phyloP scores from a whole-genome alignment of 495 filamentous ascomycete species.

The Penicillium riverlandense region DNA sequence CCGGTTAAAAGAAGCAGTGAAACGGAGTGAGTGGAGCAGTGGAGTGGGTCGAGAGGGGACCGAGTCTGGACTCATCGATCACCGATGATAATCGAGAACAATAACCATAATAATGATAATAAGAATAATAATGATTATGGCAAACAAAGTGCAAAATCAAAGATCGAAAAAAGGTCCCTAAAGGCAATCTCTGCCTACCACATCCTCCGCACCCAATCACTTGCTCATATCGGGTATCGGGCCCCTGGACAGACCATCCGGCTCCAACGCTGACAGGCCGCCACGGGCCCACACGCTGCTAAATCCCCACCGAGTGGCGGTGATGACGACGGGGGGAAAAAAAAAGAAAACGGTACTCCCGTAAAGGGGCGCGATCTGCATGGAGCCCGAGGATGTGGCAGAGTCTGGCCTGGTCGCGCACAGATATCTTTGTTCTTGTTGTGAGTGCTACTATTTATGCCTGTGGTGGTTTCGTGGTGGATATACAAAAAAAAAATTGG shows the following conservation, averaged over 20 bases:
- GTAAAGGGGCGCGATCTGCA: not conserved
- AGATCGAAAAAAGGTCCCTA: no score
- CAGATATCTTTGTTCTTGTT: no score
- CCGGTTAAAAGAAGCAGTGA: not conserved
- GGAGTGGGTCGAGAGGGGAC: not conserved
- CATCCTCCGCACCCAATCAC: no score
- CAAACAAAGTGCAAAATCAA: not conserved
- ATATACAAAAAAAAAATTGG: no score
- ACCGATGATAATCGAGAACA: not conserved
- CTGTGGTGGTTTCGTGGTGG: no score
- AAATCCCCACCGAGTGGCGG: conserved; percentile 1
- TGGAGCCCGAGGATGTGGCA: not conserved
- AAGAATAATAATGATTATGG: not conserved
- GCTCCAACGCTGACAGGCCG: no score
- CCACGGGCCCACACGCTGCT: not conserved
- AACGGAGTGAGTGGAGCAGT: not conserved
- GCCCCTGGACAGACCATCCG: no score
- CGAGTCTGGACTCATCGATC: not conserved
- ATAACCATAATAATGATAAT: no score
- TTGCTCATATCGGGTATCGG: no score
- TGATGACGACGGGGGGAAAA: not conserved
- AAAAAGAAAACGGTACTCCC: not conserved
- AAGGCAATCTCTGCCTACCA: no score
- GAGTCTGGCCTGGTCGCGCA: not conserved
- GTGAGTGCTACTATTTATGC: no score